Evolutionary conservation across 805 yeast species (phyloP), one percentile per base, ranked within the genome.

Genomic region (Metschnikowia noctiluminum): DNA sequence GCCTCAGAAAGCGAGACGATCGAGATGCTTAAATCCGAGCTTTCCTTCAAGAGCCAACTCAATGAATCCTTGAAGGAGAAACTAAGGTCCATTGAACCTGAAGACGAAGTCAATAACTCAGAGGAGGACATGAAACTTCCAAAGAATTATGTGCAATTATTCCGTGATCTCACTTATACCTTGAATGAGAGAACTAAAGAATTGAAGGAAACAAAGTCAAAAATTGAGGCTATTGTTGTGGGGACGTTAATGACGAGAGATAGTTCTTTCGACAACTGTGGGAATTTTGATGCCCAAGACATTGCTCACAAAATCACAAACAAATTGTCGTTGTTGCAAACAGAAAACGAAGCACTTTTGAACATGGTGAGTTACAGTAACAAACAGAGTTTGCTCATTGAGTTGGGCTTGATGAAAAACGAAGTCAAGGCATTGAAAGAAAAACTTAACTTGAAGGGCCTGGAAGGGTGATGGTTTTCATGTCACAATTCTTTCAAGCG

Each of bases 301-400:
- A 67, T 87, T 41, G 82, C 91, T 12, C 94, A 88, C 61, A 83
- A 84, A 57, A 79, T 87, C 50, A 71, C 88, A 36, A 74, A 76
- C 37, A 81, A 87, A 57, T 58, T 89, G 54, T 79, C 79, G 46
- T 69, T 76, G 49, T 66, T 89, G 50, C 80, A 80, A 15, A 77
- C 76, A 40, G 96, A 89, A 61, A 89, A 89, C 61, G 83, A 82
- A 49, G 82, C 77, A 53, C 73, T 89, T 67, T 76, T 84, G 52
- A 80, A 80, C 57, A 81, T 87, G 83, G 64, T 87, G 10, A 82
- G 90, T 54, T 84, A 76, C 64, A 89, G 96, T n/a, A 82, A 83
- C 61, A 76, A 87, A 38, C 85, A 84, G 59, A 89, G 87, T 58
- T 70, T 81, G 52, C 79, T 83, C 49, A 78, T 87, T 38, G 89